These are phyloP conservation scores for Yamadazyma epiphylla DNA, from an alignment of 1,139 yeast species.

Conservation along the genomic window DNA sequence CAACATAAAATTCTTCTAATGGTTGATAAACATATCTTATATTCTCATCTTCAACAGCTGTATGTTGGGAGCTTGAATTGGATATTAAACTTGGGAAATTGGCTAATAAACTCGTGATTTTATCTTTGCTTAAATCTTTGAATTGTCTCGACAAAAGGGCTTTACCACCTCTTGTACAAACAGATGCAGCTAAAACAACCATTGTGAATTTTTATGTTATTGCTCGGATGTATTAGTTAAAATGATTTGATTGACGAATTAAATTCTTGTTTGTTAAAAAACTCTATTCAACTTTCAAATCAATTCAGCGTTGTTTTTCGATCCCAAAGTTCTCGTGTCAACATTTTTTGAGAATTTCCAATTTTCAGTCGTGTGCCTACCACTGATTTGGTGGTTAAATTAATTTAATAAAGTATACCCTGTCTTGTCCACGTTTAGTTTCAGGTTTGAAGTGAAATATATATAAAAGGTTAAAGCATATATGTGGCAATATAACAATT, in stretches of 20 bases:
- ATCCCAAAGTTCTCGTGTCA: constrained; percentile 2
- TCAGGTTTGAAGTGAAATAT: no score
- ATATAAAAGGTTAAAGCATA: no score
- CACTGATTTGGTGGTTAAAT: background rate
- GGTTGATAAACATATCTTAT: constrained; percentile 96
- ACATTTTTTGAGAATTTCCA: constrained; percentile 1
- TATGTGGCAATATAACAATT: no score
- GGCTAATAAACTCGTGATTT: constrained; percentile 82
- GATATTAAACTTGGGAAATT: constrained; percentile 81
- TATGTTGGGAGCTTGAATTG: constrained; percentile 74
- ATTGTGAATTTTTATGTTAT: constrained; percentile 10
- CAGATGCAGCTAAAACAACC: constrained; percentile 83
- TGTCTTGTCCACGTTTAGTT: no score
- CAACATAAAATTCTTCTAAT: constrained; percentile 88
- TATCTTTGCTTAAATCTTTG: constrained; percentile 77
- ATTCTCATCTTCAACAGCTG: constrained; percentile 90
- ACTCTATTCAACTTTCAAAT: background rate
- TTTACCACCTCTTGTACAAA: constrained; percentile 93
- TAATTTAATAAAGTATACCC: no score
- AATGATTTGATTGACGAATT: background rate
- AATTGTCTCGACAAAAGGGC: constrained; percentile 92
- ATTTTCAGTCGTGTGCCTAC: constrained; percentile 1
- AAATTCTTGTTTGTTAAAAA: no score
- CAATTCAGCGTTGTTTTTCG: constrained; percentile 1
- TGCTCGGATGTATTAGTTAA: no score